Evolutionary conservation across 176 grass and related monocot genomes (phyloP), one percentile per base, ranked within the genome.

Genomic region (Juncus effusus): DNA sequence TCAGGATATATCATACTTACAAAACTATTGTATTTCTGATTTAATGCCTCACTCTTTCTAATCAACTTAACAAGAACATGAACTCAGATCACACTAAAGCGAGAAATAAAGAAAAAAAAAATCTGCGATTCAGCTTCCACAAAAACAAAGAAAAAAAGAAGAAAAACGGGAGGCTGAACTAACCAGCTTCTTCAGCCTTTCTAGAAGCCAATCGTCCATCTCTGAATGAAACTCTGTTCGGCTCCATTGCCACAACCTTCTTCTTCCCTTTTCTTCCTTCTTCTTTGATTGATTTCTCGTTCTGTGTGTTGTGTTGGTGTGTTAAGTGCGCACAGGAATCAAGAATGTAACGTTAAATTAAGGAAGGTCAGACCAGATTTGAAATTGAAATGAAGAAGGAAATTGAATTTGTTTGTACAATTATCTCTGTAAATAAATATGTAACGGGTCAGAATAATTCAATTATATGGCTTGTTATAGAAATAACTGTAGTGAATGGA

Each of bases 151-250:
- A 35, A 53, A 16, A 41, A 28, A 10, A 36, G 13, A 12, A 54
- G 39, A n/a, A 5, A 45, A 72, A 40, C 7, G 44, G 2, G 3
- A 1, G 39, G 67, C 54, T 51, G 19, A 70, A 70, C 58, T 47
- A 66, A 96, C 87, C 87, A 47, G 87, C 79, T 77, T 96, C 92
- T 81, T 96, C 87, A 37, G 84, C 77, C 61, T 90, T 96, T 56
- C 59, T 81, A 39, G 84, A 81, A 2, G 78, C 65, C 47, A 96
- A 74, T 40, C 87, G 81, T 13, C 87, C 87, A 64, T 79, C 77
- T n/a, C 82, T 79, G 67, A 96, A 91, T 9, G 84, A 96, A 16
- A 88, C 50, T 69, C 84, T 70, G 13, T 13, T 68, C 5, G 74
- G 53, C 69, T 91, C 82, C 74, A 63, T 61, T 9, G 4, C 44